phyloP scores from a whole-genome alignment of 768 basidiomycete species.

The Gautieria morchelliformis region DNA sequence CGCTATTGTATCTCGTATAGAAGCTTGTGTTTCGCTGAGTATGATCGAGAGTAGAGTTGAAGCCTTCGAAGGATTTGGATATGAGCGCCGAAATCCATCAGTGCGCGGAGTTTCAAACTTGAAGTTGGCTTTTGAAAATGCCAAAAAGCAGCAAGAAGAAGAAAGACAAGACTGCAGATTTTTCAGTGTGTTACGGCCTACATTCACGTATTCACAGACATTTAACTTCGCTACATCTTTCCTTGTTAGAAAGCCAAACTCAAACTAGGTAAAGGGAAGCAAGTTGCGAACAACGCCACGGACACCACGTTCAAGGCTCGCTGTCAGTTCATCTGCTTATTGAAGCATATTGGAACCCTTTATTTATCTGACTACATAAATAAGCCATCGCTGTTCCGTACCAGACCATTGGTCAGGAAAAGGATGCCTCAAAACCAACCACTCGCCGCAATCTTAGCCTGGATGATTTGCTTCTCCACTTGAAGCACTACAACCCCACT shows the following conservation, averaged over 20 bases:
- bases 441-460: constrained; percentile 72
- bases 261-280: constrained; percentile 94
- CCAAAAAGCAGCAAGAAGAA: constrained; percentile 83
- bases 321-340: constrained; percentile 43
- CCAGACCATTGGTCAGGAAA: constrained; percentile 63
- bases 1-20: too few relatives aligned
- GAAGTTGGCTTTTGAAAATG: constrained; percentile 34
- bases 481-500: constrained; percentile 78
- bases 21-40: too few relatives aligned
- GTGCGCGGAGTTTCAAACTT: neutral
- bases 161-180: constrained; percentile 83
- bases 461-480: constrained; percentile 62
- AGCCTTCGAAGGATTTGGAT: too few relatives aligned
- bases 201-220: neutral
- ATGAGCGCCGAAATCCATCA: too few relatives aligned
- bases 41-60: too few relatives aligned
- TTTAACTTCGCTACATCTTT: neutral
- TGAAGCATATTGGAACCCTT: neutral
- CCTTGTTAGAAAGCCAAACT: constrained; percentile 78
- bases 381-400: constrained; percentile 83
- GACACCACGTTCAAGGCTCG: constrained; percentile 95
- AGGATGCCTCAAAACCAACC: constrained; percentile 47
- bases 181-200: constrained; percentile 30
- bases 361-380: neutral
- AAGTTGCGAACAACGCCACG: constrained; percentile 69